Evolutionary conservation across 495 filamentous ascomycete genomes (phyloP), one percentile per base, ranked within the genome.

Genomic region (Penicillium canescens): DNA sequence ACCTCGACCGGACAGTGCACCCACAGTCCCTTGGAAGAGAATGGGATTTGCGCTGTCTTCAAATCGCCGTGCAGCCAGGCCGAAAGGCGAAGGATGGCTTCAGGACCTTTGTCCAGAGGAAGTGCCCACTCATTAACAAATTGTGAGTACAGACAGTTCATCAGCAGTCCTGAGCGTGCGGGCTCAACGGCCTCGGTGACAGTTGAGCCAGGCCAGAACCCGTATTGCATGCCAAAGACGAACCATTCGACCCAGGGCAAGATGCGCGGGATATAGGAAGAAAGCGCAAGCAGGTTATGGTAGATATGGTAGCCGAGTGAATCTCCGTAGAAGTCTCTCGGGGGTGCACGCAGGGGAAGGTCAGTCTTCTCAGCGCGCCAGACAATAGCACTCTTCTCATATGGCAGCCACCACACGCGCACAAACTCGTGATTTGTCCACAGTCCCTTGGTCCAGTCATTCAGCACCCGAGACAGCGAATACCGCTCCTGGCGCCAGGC

Each of bases 91-190:
- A 71, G 80, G 26, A 98, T 85, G 3, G 92, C 91, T 68, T 96
- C 93, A 14, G 94, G 94, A 0, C 95, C 94, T 54, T 88, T 86
- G 57, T 83, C 71, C n/a, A 98, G 73, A 6, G 94, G 94, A 43
- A 98, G 81, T 4, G 93, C 92, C 94, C 94, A 98, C 66, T 98
- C 94, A 66, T 98, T 96, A 41, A 98, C 94, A 61, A 91, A 95
- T 67, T 98, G 94, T 18, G 86, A 91, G 72, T 95, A 98, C 14
- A 97, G 81, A 67, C 94, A 98, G 70, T 98, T 92, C 89, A 98
- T 91, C 40, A 96, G 76, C 51, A 98, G 78, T 8, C 91, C 95
- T 46, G 85, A 67, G 18, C 89, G 84, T 35, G 85, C 85, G 16
- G 86, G 84, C 72, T 96, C 86, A n/a, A 96, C 83, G 18, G 87